Percentiles rank a stretch among this genome's conserved stretches.
phyloP scores from a whole-genome alignment of 2,329 filamentous ascomycete genomes.

The Pseudogymnoascus verrucosus region DNA sequence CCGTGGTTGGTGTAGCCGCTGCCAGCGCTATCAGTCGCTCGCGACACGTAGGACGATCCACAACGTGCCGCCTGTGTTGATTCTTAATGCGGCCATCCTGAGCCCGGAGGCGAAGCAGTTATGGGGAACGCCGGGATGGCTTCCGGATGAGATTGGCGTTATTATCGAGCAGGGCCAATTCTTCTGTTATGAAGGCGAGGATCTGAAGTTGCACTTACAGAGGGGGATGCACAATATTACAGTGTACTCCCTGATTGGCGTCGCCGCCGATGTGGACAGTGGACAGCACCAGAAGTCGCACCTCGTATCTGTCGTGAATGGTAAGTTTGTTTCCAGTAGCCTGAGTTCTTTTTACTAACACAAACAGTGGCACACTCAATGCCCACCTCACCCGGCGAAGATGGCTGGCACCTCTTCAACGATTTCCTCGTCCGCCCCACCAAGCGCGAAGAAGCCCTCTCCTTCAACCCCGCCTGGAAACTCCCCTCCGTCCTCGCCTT shows the following conservation, averaged over 20 bases:
- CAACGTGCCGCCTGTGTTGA: constrained; percentile 73
- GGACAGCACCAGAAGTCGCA: constrained; percentile 81
- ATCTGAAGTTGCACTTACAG: constrained; percentile 72
- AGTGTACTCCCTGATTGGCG: constrained; percentile 84
- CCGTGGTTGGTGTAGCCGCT: constrained; percentile 87
- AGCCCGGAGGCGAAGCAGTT: constrained; percentile 66
- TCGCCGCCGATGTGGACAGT: constrained; percentile 84
- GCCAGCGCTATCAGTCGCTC: constrained; percentile 83
- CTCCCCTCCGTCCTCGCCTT: constrained; percentile 80
- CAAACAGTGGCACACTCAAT: constrained; percentile 57
- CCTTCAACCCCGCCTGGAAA: constrained; percentile 90
- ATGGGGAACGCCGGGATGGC: constrained; percentile 84
- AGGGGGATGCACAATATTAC: constrained; percentile 72
- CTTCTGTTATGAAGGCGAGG: constrained; percentile 89
- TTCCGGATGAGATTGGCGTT: constrained; percentile 89
- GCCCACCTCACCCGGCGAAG: constrained; percentile 47
- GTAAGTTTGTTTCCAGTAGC: constrained; percentile 35
- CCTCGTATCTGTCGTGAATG: constrained; percentile 84
- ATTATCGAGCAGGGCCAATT: constrained; percentile 76
- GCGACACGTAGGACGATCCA: constrained; percentile 78
- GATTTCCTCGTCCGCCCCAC: constrained; percentile 87
- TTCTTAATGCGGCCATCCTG: constrained; percentile 74
- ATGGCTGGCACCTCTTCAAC: constrained; percentile 93
- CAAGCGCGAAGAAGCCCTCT: constrained; percentile 72
- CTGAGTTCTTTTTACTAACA: constrained; percentile 13